These are phyloP conservation scores for Pythium sukuiense DNA, from an alignment of 352 stramenopile species.

Conservation along the genomic window DNA sequence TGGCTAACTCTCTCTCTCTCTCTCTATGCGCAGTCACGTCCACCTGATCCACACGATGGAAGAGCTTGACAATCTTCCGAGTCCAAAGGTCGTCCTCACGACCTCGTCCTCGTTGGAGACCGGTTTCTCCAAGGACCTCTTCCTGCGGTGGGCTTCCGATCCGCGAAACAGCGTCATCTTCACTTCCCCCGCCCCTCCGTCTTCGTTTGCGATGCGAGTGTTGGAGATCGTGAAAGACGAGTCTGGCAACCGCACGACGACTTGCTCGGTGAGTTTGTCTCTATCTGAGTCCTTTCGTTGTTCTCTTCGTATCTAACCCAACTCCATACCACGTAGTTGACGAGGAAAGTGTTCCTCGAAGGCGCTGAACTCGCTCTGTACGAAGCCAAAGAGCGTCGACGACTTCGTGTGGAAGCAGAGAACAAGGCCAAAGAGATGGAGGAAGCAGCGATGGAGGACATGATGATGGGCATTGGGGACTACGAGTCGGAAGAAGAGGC, in stretches of 20 bases:
- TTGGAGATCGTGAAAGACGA: conserved; percentile 55
- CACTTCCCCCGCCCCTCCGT: conserved; percentile 57
- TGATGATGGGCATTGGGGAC: conserved; percentile 91
- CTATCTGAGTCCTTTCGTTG: neutral
- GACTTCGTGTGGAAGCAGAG: conserved; percentile 80
- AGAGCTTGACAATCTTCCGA: conserved; percentile 84
- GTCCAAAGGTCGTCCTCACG: conserved; percentile 83
- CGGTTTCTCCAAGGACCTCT: conserved; percentile 83
- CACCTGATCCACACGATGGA: conserved; percentile 86
- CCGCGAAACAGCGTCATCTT: conserved; percentile 85
- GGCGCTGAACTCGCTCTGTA: conserved; percentile 82
- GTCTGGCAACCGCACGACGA: conserved; percentile 47
- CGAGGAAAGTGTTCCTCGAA: conserved; percentile 73
- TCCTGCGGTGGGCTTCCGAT: conserved; percentile 79
- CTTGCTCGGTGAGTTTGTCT: conserved; percentile 46
- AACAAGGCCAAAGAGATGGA: conserved; percentile 89
- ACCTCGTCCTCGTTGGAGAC: conserved; percentile 80
- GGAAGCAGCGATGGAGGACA: conserved; percentile 89
- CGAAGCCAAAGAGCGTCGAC: conserved; percentile 85
- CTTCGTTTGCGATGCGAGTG: conserved; percentile 71
- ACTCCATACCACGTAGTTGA: conserved; percentile 29
- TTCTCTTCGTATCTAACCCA: neutral
- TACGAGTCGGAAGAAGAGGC: conserved; percentile 85
- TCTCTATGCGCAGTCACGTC: conserved; percentile 56
- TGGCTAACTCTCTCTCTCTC: neutral